phyloP scores from a whole-genome alignment of 805 yeast genomes.

The Schwanniomyces yamadae region DNA sequence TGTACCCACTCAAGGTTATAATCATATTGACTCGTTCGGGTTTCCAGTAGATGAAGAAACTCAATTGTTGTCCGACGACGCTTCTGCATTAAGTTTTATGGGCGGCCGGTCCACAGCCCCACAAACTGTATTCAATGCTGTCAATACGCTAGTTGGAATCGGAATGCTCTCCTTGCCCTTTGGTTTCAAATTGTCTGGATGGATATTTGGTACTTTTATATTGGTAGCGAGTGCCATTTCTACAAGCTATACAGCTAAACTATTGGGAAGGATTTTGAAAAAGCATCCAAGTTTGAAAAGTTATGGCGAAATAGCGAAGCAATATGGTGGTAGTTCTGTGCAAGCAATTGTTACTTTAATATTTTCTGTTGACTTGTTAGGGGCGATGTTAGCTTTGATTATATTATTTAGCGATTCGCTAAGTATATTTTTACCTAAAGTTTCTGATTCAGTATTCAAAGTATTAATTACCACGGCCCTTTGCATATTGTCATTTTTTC shows the following conservation, averaged over 20 bases:
- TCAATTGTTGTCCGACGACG: slow-evolving; percentile 2
- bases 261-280: slow-evolving; percentile 49
- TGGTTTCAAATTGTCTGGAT: slow-evolving; percentile 67
- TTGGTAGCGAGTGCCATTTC: slow-evolving; percentile 46
- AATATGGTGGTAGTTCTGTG: slow-evolving; percentile 46
- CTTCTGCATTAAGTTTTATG: slow-evolving; percentile 11
- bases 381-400: slow-evolving; percentile 59
- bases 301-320: slow-evolving; percentile 59
- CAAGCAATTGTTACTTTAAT: slow-evolving; percentile 46
- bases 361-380: slow-evolving; percentile 57
- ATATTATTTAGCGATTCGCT: slow-evolving; percentile 63
- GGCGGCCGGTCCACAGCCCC: slow-evolving; percentile 54
- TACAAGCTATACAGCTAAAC: slow-evolving; percentile 53
- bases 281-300: slow-evolving; percentile 42
- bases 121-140: slow-evolving; percentile 65
- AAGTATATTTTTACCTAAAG: slow-evolving; percentile 42
- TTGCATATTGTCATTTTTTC: slow-evolving; percentile 52
- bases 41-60: slow-evolving; percentile 16
- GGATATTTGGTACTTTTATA: slow-evolving; percentile 51
- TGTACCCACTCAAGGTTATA: slow-evolving; percentile 12
- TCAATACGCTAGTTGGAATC: slow-evolving; percentile 73
- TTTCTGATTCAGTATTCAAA: slow-evolving; percentile 41
- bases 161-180: slow-evolving; percentile 73
- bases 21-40: slow-evolving; percentile 16
- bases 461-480: slow-evolving; percentile 35